A percentile compares a stretch with the other conserved stretches of the same genome.
Evolutionary conservation across 768 basidiomycete species (phyloP).

Genomic region (Amanita exitialis): DNA sequence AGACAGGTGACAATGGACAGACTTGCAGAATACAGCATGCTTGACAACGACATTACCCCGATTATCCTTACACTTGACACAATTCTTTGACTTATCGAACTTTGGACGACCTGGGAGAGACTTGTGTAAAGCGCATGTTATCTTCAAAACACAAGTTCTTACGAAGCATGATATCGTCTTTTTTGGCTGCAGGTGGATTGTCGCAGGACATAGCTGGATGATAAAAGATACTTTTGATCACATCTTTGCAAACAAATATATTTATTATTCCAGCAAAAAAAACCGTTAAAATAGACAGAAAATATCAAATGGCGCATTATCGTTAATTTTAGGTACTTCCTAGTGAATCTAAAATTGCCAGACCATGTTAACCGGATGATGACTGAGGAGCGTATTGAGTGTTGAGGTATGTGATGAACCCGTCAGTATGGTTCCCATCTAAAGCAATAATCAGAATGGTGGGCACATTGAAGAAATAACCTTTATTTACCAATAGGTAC

Average conservation of each 20-base stretch:
- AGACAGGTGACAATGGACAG: slow-evolving; percentile 12
- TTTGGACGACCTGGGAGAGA: slow-evolving; percentile 44
- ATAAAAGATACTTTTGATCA: neutral
- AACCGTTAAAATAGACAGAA: neutral
- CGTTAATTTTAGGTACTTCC: neutral
- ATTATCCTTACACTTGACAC: slow-evolving; percentile 66
- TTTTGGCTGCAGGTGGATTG: neutral
- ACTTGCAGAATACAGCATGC: slow-evolving; percentile 85
- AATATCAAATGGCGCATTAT: too few species aligned
- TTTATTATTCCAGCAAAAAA: neutral
- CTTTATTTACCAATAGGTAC: slow-evolving; percentile 23
- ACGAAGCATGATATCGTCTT: slow-evolving; percentile 5
- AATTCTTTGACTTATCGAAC: slow-evolving; percentile 56
- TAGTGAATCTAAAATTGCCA: neutral
- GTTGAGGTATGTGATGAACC: slow-evolving; percentile 2
- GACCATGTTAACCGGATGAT: neutral
- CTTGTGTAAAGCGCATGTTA: neutral
- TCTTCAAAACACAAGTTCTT: neutral
- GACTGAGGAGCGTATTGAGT: neutral
- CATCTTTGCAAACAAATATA: too few species aligned
- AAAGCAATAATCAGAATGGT: neutral
- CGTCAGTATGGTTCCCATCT: neutral
- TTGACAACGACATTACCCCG: slow-evolving; percentile 62
- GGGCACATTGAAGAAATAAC: neutral
- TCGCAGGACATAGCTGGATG: slow-evolving; percentile 2